Base-by-base conservation (phyloP, 2,329 filamentous ascomycete species). In the Nemania abortiva region DNA sequence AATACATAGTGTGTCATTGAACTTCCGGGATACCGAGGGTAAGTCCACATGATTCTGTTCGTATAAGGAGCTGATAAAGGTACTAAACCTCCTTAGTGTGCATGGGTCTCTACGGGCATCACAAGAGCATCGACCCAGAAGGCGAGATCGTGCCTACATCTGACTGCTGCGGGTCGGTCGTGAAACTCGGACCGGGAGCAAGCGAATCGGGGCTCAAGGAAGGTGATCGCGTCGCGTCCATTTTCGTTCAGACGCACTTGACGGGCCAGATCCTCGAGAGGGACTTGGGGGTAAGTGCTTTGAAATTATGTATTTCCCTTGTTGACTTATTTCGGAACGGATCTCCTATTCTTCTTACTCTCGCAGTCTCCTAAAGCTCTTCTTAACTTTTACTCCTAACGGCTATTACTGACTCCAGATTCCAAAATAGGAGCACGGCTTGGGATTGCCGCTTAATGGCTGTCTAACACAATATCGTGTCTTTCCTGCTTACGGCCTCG, bases 121-220 rank as follows among this genome's bases (percentile, higher is more conserved):
- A 92, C 81, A 84, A 86, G 73, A 83, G 84, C 3, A 80, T 88
- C 54, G 69, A 78, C 15, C 72, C 78, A 50, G 79, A 77, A 67
- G 70, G 78, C 61, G 62, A 83, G 64, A 74, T 92, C 13, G 88
- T 92, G 1, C 90, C 90, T 1, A 90, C 88, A 78, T 91, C 89
- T 24, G 91, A 93, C 79, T 91, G 91, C 84, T 91, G 89, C 79
- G 91, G 91, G 53, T 83, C 84, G 9, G 82, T 93, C 54, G 81
- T 87, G 1, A 78, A 83, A 15, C 74, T 86, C 34, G 86, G 87
- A 39, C 77, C 82, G 20, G 82, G 80, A n/a, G 80, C 82, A 10
- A 76, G 79, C 2, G 80, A 81, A 6, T 54, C 70, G 5, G 73
- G 75, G 39, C 88, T 87, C 81, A 82, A 84, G 63, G 79, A 82